Percentiles rank a stretch among this genome's conserved stretches.
Evolutionary conservation across 2,329 filamentous ascomycete species (phyloP).

Genomic region (Pseudogymnoascus sp.): DNA sequence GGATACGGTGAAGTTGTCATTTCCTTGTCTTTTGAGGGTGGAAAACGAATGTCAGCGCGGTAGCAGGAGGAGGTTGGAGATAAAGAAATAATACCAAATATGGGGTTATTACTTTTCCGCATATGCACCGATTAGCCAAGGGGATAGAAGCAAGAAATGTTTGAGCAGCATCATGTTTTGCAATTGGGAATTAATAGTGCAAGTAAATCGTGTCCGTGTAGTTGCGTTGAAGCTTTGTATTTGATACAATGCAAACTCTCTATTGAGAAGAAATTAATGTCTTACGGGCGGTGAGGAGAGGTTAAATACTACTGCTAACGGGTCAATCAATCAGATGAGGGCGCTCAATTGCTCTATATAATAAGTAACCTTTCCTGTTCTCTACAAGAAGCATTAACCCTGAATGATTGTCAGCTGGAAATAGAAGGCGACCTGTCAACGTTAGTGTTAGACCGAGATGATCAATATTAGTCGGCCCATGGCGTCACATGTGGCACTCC

Average conservation of each 20-base stretch:
- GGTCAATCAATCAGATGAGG: not conserved
- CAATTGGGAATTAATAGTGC: not conserved
- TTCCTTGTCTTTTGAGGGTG: not conserved
- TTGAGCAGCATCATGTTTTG: not conserved
- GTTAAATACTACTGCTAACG: not conserved
- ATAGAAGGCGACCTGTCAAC: not conserved
- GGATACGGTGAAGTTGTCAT: not conserved
- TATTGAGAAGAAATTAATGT: no score
- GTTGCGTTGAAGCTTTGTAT: not conserved
- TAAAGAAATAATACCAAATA: not conserved
- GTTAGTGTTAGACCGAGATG: not conserved
- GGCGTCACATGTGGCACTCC: not conserved
- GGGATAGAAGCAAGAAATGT: not conserved
- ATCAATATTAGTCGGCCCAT: not conserved
- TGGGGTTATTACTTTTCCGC: not conserved
- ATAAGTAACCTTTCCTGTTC: no score
- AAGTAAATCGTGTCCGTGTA: not conserved
- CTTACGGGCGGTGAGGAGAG: not conserved
- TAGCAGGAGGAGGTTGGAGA: not conserved
- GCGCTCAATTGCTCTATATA: no score
- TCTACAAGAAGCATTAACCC: no score
- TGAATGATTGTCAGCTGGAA: not conserved
- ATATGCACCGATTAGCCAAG: not conserved
- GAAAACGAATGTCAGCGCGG: not conserved
- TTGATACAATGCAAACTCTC: not conserved